These are phyloP conservation scores for Colletotrichum sojae DNA, from an alignment of 2,329 filamentous ascomycete genomes.

Conservation along the genomic window DNA sequence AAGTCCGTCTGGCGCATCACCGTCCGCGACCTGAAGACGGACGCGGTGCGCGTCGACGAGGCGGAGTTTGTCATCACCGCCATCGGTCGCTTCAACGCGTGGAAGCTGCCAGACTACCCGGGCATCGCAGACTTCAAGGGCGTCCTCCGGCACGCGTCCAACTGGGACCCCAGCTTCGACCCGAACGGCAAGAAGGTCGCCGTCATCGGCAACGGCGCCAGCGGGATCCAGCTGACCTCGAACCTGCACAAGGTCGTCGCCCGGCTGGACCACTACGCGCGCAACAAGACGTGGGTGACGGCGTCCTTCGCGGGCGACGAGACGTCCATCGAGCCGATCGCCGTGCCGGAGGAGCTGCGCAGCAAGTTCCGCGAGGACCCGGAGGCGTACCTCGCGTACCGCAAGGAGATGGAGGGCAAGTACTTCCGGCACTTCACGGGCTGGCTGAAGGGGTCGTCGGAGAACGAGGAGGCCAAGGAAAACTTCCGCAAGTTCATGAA, in stretches of 20 bases:
- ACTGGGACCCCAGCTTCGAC: conserved; percentile 70
- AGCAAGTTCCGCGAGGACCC: conserved; percentile 72
- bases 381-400: conserved; percentile 70
- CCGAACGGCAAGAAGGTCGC: conserved; percentile 65
- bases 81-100: conserved; percentile 76
- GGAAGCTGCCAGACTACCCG: conserved; percentile 73
- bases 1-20: conserved; percentile 69
- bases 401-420: conserved; percentile 70
- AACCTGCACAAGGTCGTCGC: conserved; percentile 64
- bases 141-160: conserved; percentile 70
- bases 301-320: conserved; percentile 71
- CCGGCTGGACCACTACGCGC: conserved; percentile 74
- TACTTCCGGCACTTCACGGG: conserved; percentile 73
- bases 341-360: conserved; percentile 66
- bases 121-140: conserved; percentile 70
- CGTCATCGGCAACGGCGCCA: conserved; percentile 75
- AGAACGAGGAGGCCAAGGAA: conserved; percentile 62
- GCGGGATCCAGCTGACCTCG: conserved; percentile 70
- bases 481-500: conserved; percentile 68
- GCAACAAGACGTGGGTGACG: conserved; percentile 78
- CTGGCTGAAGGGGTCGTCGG: conserved; percentile 67
- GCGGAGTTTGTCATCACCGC: conserved; percentile 75
- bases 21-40: conserved; percentile 55
- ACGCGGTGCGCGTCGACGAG: conserved; percentile 58
- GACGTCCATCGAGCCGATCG: conserved; percentile 69